Conservation (phyloP, 1,284 basidiomycete species). For the Fomitopsis betulina region DNA sequence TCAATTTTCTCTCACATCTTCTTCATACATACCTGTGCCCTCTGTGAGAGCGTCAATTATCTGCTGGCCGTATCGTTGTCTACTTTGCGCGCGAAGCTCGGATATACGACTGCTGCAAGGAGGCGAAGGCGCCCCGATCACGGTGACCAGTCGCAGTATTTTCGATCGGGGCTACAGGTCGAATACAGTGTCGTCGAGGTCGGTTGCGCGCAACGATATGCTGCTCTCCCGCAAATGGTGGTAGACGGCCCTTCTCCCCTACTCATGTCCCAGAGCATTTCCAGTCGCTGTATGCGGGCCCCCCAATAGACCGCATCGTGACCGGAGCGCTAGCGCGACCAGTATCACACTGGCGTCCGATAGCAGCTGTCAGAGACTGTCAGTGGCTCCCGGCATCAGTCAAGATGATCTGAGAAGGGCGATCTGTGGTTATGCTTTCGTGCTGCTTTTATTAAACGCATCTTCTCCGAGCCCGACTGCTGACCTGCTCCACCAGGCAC, state of each 20-base stretch:
- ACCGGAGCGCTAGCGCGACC: background rate
- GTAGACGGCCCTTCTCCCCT: background rate
- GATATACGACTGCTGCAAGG: too few relatives aligned
- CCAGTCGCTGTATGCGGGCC: background rate
- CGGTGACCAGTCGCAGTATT: too few relatives aligned
- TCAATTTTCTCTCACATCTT: background rate
- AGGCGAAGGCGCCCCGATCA: too few relatives aligned
- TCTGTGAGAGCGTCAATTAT: background rate
- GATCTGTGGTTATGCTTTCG: background rate
- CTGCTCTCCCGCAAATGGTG: too few relatives aligned
- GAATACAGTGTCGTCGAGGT: background rate
- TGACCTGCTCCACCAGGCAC: slow-evolving; percentile 21
- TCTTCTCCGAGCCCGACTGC: background rate
- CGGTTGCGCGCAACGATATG: too few relatives aligned
- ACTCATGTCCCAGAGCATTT: background rate
- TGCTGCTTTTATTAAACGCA: background rate
- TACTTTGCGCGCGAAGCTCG: too few relatives aligned
- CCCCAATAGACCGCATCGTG: background rate
- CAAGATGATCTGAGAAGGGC: background rate
- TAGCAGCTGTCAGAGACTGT: slow-evolving; percentile 2
- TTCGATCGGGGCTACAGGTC: background rate
- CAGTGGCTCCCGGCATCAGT: background rate
- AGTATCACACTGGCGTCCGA: background rate
- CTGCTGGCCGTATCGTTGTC: background rate
- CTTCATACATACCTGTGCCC: background rate